These are phyloP conservation scores for Chaetomium strumarium DNA, from an alignment of 2,329 filamentous ascomycete species.

Conservation along the genomic window DNA sequence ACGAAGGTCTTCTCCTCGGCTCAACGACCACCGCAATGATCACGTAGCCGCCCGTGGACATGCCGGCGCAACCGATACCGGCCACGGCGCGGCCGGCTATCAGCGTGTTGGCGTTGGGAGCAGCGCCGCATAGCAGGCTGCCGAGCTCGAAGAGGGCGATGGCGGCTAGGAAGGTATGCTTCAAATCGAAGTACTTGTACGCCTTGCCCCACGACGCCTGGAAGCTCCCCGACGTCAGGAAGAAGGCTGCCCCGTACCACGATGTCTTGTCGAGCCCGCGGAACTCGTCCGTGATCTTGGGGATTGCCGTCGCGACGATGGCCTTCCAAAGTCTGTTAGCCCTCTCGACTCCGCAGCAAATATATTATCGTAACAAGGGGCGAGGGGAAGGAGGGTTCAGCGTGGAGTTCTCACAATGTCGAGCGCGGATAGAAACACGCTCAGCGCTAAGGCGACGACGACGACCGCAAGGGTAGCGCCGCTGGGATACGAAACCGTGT, in stretches of 20 bases:
- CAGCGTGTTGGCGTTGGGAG: slow-evolving; percentile 16
- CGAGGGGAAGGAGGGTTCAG: too few relatives aligned
- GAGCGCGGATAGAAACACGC: slow-evolving; percentile 16
- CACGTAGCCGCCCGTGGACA: slow-evolving; percentile 16
- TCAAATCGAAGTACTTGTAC: slow-evolving; percentile 19
- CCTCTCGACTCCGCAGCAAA: not conserved
- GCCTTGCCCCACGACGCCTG: slow-evolving; percentile 20
- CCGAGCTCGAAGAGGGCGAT: slow-evolving; percentile 20
- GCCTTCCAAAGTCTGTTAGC: slow-evolving; percentile 4
- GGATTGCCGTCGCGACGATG: slow-evolving; percentile 23
- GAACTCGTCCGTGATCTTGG: slow-evolving; percentile 23
- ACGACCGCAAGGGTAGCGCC: slow-evolving; percentile 13
- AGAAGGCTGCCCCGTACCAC: slow-evolving; percentile 24
- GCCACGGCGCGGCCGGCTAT: slow-evolving; percentile 19
- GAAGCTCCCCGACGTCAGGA: slow-evolving; percentile 21
- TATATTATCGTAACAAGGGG: not conserved
- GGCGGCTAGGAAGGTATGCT: slow-evolving; percentile 14
- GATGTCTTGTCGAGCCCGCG: slow-evolving; percentile 18
- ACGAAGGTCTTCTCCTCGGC: slow-evolving; percentile 16
- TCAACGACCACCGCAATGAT: slow-evolving; percentile 14
- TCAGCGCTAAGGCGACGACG: slow-evolving; percentile 18
- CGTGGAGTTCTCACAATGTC: slow-evolving; percentile 13
- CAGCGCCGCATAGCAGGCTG: slow-evolving; percentile 17
- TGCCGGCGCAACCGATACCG: slow-evolving; percentile 17
- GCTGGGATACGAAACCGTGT: slow-evolving; percentile 1